Evolutionary conservation across 169 alveolate species (phyloP).

Genomic region (Cryptosporidium meleagridis): DNA sequence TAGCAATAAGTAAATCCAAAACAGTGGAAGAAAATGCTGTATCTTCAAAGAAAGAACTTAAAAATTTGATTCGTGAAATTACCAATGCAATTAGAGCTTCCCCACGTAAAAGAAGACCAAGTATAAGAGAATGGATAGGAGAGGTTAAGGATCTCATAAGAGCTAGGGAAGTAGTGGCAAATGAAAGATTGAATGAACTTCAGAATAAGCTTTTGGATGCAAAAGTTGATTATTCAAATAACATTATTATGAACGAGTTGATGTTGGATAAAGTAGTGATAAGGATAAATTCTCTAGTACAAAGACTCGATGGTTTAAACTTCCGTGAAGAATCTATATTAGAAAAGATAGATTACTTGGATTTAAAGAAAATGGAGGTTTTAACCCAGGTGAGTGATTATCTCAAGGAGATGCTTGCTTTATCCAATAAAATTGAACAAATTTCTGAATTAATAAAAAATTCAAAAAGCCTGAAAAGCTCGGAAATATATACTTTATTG

Average conservation of each 20-base stretch:
- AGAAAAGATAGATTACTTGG: neutral
- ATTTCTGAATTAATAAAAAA: neutral
- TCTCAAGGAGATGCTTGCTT: neutral
- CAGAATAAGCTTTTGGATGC: constrained; percentile 20
- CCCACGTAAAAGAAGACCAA: constrained; percentile 10
- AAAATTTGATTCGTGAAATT: constrained; percentile 5
- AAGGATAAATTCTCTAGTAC: constrained; percentile 4
- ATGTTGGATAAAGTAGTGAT: neutral
- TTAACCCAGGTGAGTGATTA: neutral
- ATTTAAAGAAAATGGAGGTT: neutral
- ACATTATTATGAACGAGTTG: neutral
- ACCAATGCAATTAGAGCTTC: neutral
- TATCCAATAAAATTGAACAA: constrained; percentile 11
- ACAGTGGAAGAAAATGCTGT: neutral
- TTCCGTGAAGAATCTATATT: constrained; percentile 26
- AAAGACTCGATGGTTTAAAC: constrained; percentile 2
- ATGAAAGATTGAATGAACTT: neutral
- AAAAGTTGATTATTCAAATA: constrained; percentile 6
- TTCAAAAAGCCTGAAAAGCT: constrained; percentile 6
- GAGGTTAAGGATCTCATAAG: constrained; percentile 11
- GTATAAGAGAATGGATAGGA: constrained; percentile 18
- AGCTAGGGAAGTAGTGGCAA: constrained; percentile 2
- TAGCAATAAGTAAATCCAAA: neutral
- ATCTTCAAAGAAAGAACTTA: constrained; percentile 9
- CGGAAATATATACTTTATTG: constrained; percentile 2